These are phyloP conservation scores for Medicago truncatula DNA, from an alignment of 306 rosid genomes.

Conservation along the genomic window MtrunA17r5.0-ANR NC_053046.1:10178501-10179000, in stretches of 20 bases:
- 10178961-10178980: constrained; percentile 98
- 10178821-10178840: constrained; percentile 16
- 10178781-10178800: constrained; percentile 99
- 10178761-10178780: constrained; percentile 97
- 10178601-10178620: constrained; percentile 75
- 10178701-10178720: constrained; percentile 59
- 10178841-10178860: constrained; percentile 12
- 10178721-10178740: constrained; percentile 77
- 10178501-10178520: constrained; percentile 38
- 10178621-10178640: constrained; percentile 78
- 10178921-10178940: constrained; percentile 77
- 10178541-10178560: neutral
- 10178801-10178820: constrained; percentile 37
- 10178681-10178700: constrained; percentile 63
- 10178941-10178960: constrained; percentile 97
- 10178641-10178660: constrained; percentile 75
- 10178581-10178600: constrained; percentile 62
- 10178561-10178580: neutral
- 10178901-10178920: constrained; percentile 28
- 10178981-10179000: constrained; percentile 94
- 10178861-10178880: neutral
- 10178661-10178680: constrained; percentile 58
- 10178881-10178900: neutral
- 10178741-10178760: constrained; percentile 90
- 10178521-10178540: neutral